phyloP scores from a whole-genome alignment of 1,139 yeast genomes.

The Pichia sp. region DNA sequence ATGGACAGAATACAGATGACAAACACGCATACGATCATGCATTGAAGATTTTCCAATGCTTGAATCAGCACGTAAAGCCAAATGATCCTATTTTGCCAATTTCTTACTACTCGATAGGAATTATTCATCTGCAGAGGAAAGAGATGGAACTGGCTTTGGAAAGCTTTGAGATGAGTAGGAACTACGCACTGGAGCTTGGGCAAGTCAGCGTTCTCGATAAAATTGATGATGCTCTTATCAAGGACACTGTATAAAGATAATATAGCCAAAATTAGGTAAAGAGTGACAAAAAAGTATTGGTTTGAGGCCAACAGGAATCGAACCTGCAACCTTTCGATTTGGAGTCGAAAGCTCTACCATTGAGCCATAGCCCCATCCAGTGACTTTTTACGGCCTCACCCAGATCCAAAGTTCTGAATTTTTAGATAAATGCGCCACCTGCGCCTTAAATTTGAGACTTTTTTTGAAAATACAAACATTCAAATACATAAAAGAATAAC shows the following conservation, averaged over 20 bases:
- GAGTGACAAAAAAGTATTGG: neutral
- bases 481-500: too few species aligned
- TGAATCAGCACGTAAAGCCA: slow-evolving; percentile 12
- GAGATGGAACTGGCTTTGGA: slow-evolving; percentile 53
- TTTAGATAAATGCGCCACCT: too few species aligned
- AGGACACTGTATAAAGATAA: too few species aligned
- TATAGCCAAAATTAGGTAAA: neutral
- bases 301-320: slow-evolving; percentile 42
- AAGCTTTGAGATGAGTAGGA: slow-evolving; percentile 60
- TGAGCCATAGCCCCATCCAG: slow-evolving; percentile 76
- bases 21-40: slow-evolving; percentile 13
- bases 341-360: slow-evolving; percentile 93
- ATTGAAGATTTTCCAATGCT: slow-evolving; percentile 16
- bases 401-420: too few species aligned
- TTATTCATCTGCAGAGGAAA: slow-evolving; percentile 55
- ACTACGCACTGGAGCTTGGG: slow-evolving; percentile 63
- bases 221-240: slow-evolving; percentile 50
- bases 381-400: too few species aligned
- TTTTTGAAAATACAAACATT: too few species aligned
- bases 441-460: too few species aligned
- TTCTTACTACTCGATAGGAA: slow-evolving; percentile 82
- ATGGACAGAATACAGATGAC: slow-evolving; percentile 11
- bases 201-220: slow-evolving; percentile 56
- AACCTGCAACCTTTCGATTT: slow-evolving; percentile 45
- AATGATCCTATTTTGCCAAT: slow-evolving; percentile 59